Evolutionary conservation across 306 rosid genomes (phyloP), one percentile per base, ranked within the genome.

Genomic region (Prinsepia uniflora): DNA sequence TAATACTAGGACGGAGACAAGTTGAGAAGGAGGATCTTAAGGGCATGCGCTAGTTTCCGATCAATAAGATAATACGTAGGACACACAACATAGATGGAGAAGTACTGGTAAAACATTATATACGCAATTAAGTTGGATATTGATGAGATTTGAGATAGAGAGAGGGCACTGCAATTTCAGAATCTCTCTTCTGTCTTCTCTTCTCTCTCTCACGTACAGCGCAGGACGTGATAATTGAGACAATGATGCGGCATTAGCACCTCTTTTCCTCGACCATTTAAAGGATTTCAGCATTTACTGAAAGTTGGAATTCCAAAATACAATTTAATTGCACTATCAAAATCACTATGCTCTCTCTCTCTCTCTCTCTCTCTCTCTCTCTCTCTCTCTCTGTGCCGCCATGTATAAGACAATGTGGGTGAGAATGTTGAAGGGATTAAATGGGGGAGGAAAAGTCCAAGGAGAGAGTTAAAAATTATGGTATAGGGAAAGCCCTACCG

Each of bases 231-330:
- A 86, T 91, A 79, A 91, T 86, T 85, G 92, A 83, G 97, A 85
- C 83, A 82, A 91, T 91, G 92, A 92, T 86, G 82, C 89, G 75
- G 78, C 87, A 22, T 74, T 80, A 86, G 84, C 82, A 75, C 4
- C 24, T 48, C 60, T 56, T 20, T 74, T 18, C 67, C 65, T 54
- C 53, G 69, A 44, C 44, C 61, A 79, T 63, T 67, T 60, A 67
- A 72, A 39, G 3, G 36, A 30, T 30, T 30, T 2, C 3, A 3
- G 36, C 36, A 30, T 30, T 30, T 30, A 30, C 4, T 30, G 4
- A 30, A 30, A 2, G 3, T 1, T 30, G 4, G 4, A 30, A 30
- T 1, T 30, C 4, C 4, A 30, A 30, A 30, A 1, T 30, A 30
- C 4, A 30, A 30, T 2, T 30, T 30, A 30, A 2, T 30, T 30